Conservation (phyloP, 768 basidiomycete species). For the Sporobolomyces pararoseus region DNA sequence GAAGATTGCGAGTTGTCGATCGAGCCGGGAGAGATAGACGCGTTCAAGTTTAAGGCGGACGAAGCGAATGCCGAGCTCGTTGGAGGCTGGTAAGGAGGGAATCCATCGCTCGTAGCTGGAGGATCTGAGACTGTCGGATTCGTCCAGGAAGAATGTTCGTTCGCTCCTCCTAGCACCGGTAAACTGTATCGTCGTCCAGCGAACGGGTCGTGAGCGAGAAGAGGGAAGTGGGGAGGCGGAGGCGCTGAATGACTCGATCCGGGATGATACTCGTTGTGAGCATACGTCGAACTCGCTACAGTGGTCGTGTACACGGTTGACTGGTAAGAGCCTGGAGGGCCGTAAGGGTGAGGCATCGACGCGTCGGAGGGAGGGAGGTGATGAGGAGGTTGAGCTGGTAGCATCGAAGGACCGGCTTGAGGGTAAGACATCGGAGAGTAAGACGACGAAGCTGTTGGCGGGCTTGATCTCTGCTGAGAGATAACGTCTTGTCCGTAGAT, state of each 20-base stretch:
- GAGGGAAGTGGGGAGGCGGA: neutral
- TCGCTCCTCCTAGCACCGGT: neutral
- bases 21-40: neutral
- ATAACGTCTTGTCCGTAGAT: conserved; percentile 20
- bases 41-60: neutral
- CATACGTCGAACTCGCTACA: conserved; percentile 13
- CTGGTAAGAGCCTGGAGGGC: neutral
- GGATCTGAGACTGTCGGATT: neutral
- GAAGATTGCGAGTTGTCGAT: neutral
- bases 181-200: neutral
- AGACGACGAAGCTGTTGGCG: neutral
- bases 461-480: neutral
- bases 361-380: neutral
- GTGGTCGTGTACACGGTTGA: conserved; percentile 16
- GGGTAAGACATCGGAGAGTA: neutral
- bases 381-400: neutral
- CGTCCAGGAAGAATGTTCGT: neutral
- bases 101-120: neutral
- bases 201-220: neutral
- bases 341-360: neutral
- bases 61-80: conserved; percentile 1
- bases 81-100: conserved; percentile 10
- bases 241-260: conserved; percentile 4
- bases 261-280: conserved; percentile 3
- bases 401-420: neutral